These are phyloP conservation scores for Colletotrichum siamense DNA, from an alignment of 2,329 filamentous ascomycete species.

Conservation along the genomic window DNA sequence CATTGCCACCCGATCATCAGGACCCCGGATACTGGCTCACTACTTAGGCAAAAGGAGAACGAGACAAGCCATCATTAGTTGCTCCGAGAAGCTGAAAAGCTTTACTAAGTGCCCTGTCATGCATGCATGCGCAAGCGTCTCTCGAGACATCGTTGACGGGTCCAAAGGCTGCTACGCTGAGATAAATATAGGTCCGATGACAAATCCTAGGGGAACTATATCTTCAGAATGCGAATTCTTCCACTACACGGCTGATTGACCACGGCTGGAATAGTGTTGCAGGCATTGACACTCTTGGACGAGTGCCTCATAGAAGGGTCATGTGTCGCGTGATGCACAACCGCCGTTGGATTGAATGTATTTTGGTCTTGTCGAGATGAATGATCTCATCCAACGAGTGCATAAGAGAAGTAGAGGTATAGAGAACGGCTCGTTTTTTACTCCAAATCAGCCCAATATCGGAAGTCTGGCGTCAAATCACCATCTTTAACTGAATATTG, in stretches of 20 bases:
- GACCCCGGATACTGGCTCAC: background rate
- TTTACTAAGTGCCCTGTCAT: background rate
- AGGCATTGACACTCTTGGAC: background rate
- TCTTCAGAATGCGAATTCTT: too few relatives aligned
- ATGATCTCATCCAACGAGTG: too few relatives aligned
- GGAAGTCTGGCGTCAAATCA: background rate
- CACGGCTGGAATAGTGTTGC: background rate
- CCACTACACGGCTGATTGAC: too few relatives aligned
- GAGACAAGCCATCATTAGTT: background rate
- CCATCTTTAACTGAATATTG: background rate
- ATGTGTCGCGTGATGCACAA: background rate
- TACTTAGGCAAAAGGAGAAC: background rate
- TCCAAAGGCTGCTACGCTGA: background rate
- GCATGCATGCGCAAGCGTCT: background rate
- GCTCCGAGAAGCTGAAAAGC: background rate
- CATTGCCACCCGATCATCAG: background rate
- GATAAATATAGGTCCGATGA: rapidly evolving
- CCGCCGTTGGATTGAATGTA: background rate
- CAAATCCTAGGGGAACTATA: background rate
- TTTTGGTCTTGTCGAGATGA: background rate
- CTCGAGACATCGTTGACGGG: background rate
- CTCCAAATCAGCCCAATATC: background rate
- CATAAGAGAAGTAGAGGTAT: too few relatives aligned
- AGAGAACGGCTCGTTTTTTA: too few relatives aligned
- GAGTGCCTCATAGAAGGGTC: background rate